These are phyloP conservation scores for Geotrichum klebahnii DNA, from an alignment of 1,139 yeast species.

Conservation along the genomic window DNA sequence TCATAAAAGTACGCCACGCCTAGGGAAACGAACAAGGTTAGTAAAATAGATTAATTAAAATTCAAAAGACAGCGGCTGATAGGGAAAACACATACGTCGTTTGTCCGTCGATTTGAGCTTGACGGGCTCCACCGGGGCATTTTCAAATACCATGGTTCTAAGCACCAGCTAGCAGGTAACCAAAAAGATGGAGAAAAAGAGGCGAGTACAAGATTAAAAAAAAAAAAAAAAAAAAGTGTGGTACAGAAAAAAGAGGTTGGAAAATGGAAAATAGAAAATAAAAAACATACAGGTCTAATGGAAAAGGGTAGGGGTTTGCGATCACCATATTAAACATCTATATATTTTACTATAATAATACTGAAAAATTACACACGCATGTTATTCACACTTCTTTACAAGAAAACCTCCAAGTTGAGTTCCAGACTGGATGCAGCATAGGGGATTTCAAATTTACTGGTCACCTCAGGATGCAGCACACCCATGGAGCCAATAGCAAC, in stretches of 20 bases:
- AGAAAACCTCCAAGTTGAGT: constrained; percentile 79
- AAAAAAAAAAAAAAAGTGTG: background rate
- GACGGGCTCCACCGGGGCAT: constrained; percentile 55
- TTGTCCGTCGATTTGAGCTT: constrained; percentile 55
- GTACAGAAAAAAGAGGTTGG: background rate
- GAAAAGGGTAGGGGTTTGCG: no score
- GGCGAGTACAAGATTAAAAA: no score
- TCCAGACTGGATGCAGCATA: constrained; percentile 85
- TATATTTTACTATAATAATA: background rate
- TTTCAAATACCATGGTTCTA: constrained; percentile 27
- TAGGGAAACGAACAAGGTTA: constrained; percentile 24
- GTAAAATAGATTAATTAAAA: constrained; percentile 6
- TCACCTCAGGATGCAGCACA: constrained; percentile 92
- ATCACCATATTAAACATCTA: background rate
- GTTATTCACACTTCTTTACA: no score
- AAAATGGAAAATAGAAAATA: no score
- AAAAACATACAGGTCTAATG: no score
- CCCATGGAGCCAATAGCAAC: constrained; percentile 73
- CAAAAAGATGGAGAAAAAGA: background rate
- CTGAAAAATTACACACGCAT: no score
- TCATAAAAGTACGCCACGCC: constrained; percentile 65
- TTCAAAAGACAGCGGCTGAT: background rate
- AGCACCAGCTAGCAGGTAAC: background rate
- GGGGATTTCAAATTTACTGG: constrained; percentile 82
- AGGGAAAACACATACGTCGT: constrained; percentile 44